Evolutionary conservation across 495 filamentous ascomycete species (phyloP), one percentile per base, ranked within the genome.

Genomic region (Penicillium pancosmium): DNA sequence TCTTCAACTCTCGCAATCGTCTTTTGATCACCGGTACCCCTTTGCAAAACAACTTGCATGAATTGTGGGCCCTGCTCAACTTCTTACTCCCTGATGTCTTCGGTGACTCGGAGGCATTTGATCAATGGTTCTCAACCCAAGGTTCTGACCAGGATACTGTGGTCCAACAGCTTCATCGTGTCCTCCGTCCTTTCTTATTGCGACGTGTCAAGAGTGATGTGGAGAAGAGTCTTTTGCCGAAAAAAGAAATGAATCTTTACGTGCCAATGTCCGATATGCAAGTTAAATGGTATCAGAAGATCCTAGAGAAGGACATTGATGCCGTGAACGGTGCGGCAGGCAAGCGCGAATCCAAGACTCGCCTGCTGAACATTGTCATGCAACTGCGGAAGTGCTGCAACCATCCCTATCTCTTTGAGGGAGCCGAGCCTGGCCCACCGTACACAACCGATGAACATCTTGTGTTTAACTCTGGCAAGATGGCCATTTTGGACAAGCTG

Each of bases 191-290:
- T 16, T 99, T 99, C 80, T 72, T 99, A 62, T 83, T 99, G 38
- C 91, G 95, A 57, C 90, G 95, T 70, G 94, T 99, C 55, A 99
- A 99, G 83, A 92, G 87, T 56, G 95, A 99, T 76, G 95, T 99
- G 5, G 95, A 99, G 73, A 99, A 99, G 84, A 97, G 93, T 66
- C 77, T 99, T 50, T 73, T 98, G 55, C 95, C 95, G 12, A 99
- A 99, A 80, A 97, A 97, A 63, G 95, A 99, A 69, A 76, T 97
- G 68, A 99, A 98, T 62, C 74, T 99, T 13, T 99, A 97, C 70
- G 91, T 98, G 57, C 94, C 93, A 58, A 98, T 99, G 95, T 89
- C 95, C 2, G 92, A 96, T 25, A 99, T 99, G 95, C 95, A 99
- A 73, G 86, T 96, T 50, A 96, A 92, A 67, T 99, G 95, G 95